Conservation (phyloP, 2,329 filamentous ascomycete genomes). For the Pseudogymnoascus sp. region DNA sequence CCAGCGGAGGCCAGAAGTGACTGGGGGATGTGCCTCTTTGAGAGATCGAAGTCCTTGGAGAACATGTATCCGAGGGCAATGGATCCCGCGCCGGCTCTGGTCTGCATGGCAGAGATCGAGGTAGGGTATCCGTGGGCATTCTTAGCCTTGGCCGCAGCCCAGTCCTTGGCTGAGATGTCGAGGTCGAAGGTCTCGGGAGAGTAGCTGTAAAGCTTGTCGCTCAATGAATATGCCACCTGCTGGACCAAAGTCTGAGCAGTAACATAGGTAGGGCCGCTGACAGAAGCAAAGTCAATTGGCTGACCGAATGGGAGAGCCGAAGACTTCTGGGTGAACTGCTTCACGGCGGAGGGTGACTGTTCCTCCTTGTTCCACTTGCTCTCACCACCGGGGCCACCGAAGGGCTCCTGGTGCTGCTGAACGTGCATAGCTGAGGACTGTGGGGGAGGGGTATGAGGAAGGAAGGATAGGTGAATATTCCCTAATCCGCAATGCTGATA, state of each 20-base stretch:
- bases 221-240: slow-evolving; percentile 90
- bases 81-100: slow-evolving; percentile 77
- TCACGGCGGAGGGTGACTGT: slow-evolving; percentile 21
- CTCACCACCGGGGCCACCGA: slow-evolving; percentile 21
- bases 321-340: slow-evolving; percentile 31
- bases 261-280: slow-evolving; percentile 83
- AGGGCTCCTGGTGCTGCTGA: slow-evolving; percentile 19
- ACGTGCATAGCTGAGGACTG: slow-evolving; percentile 4
- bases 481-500: slow-evolving; percentile 1
- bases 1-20: slow-evolving; percentile 80
- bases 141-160: slow-evolving; percentile 60
- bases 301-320: slow-evolving; percentile 52
- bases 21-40: slow-evolving; percentile 87
- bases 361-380: slow-evolving; percentile 27
- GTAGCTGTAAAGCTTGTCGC: slow-evolving; percentile 96
- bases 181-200: slow-evolving; percentile 90
- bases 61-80: slow-evolving; percentile 96
- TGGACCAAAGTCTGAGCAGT: slow-evolving; percentile 91
- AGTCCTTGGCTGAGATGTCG: slow-evolving; percentile 72
- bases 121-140: slow-evolving; percentile 81
- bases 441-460: not conserved
- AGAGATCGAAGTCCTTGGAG: slow-evolving; percentile 89
- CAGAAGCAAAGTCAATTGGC: slow-evolving; percentile 46
- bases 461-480: not conserved
- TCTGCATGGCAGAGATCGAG: slow-evolving; percentile 72